Base-by-base conservation (phyloP, 805 yeast genomes). In the Candida krabiensis region DNA sequence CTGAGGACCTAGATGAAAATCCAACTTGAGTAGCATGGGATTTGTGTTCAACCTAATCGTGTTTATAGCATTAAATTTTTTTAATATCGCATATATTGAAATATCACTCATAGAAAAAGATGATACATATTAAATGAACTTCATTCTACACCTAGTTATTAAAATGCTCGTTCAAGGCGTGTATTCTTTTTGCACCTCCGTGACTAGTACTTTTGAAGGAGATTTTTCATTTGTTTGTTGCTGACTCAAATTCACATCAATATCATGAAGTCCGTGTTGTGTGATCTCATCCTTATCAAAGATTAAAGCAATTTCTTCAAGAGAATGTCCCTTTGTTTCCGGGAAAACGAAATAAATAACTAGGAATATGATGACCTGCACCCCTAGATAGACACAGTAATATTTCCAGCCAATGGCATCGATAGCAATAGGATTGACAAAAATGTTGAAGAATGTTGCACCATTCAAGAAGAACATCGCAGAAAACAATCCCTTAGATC, bases 271-370 rank as follows among this genome's bases (percentile, higher is more conserved):
- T 17, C 43, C 38, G 11, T 40, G 40, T 36, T 46, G 44, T 18
- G 50, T 46, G 19, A 34, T 17, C 31, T 36, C 41, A 33, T 43
- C 76, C 63, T 73, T 73, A 56, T 82, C 82, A 34, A 69, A 71
- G 40, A 71, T 70, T 41, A 69, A 62, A 48, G 69, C 82, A 42
- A 81, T 75, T 53, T 79, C 81, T 47, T 77, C 81, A 58, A 74
- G 70, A 14, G 76, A 67, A 60, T 75, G 70, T 12, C 81, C 81
- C 62, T 75, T 79, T n/a, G 87, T 81, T 61, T 81, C 87, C 44
- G 77, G 75, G 36, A 80, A 78, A 46, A 62, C 65, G 59, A 71
- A 66, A 49, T 29, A 56, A 33, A 39, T 58, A 11, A 63, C 63
- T 17, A 28, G 22, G 19, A 37, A 35, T 25, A 43, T 46, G 14